These are phyloP conservation scores for Cercospora sp. DNA, from an alignment of 2,329 filamentous ascomycete genomes.

Conservation along the genomic window DNA sequence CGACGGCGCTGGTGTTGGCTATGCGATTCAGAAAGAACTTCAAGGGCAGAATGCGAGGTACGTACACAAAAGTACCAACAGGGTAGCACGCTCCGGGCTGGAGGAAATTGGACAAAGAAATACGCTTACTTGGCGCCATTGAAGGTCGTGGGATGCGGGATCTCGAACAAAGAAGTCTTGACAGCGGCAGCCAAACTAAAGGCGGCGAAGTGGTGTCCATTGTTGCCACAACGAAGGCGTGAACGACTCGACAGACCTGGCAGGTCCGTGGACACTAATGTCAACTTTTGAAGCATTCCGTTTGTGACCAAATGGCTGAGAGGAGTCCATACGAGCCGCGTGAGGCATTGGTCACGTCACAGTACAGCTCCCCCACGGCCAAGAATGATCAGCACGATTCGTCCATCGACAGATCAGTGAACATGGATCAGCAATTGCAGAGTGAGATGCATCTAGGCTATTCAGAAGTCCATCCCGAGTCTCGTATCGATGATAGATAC, in stretches of 20 bases:
- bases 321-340: background rate
- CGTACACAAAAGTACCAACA: background rate
- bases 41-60: background rate
- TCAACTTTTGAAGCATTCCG: background rate
- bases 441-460: background rate
- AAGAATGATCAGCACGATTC: background rate
- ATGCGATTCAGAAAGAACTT: background rate
- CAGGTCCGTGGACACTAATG: background rate
- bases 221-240: background rate
- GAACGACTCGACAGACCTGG: background rate
- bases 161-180: background rate
- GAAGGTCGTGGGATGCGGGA: background rate
- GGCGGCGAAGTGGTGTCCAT: background rate
- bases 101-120: background rate
- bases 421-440: background rate
- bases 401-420: background rate
- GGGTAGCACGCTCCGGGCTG: background rate
- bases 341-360: background rate
- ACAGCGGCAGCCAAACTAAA: background rate
- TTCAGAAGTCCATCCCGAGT: background rate
- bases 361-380: background rate
- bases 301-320: background rate
- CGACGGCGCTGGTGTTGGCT: background rate
- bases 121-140: background rate
- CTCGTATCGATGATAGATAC: constrained; percentile 1